phyloP scores from a whole-genome alignment of 2,329 filamentous ascomycete genomes.

The Fusarium longipes region DNA sequence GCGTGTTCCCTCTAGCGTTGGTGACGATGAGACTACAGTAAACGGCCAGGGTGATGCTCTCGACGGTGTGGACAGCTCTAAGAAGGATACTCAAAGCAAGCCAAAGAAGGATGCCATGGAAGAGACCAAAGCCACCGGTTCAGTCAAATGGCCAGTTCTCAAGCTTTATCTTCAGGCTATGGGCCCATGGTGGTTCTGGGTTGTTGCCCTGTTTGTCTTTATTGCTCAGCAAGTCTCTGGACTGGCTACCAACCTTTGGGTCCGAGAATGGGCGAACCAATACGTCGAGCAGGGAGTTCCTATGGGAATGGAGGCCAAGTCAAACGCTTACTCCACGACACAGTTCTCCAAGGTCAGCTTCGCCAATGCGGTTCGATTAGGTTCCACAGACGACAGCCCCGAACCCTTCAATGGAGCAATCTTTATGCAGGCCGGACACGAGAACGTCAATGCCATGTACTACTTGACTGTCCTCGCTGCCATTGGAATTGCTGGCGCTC shows the following conservation, averaged over 20 bases:
- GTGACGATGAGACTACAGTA: slow-evolving; percentile 70
- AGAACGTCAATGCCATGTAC: slow-evolving; percentile 80
- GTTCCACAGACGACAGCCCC: slow-evolving; percentile 43
- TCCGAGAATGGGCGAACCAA: slow-evolving; percentile 92
- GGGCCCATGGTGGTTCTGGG: slow-evolving; percentile 98
- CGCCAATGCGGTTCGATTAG: slow-evolving; percentile 54
- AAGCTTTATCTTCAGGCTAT: slow-evolving; percentile 87
- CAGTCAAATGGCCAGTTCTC: slow-evolving; percentile 89
- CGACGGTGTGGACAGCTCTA: slow-evolving; percentile 59
- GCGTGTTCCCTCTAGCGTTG: slow-evolving; percentile 79
- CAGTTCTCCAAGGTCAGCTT: slow-evolving; percentile 48
- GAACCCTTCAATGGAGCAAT: slow-evolving; percentile 9
- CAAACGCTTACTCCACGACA: slow-evolving; percentile 42
- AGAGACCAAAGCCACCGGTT: slow-evolving; percentile 85
- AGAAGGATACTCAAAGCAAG: slow-evolving; percentile 58
- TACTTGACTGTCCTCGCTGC: slow-evolving; percentile 86
- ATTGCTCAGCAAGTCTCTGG: slow-evolving; percentile 84
- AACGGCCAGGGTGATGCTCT: slow-evolving; percentile 60
- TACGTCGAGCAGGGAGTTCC: slow-evolving; percentile 64
- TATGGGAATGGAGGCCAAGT: slow-evolving; percentile 34
- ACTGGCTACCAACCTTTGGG: slow-evolving; percentile 93
- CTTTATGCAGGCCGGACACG: not conserved
- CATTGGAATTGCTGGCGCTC: slow-evolving; percentile 80
- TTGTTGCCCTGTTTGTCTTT: slow-evolving; percentile 79
- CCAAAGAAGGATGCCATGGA: slow-evolving; percentile 65